Base-by-base conservation (phyloP, 345 rosid genomes). In the Boechera retrofracta region DNA sequence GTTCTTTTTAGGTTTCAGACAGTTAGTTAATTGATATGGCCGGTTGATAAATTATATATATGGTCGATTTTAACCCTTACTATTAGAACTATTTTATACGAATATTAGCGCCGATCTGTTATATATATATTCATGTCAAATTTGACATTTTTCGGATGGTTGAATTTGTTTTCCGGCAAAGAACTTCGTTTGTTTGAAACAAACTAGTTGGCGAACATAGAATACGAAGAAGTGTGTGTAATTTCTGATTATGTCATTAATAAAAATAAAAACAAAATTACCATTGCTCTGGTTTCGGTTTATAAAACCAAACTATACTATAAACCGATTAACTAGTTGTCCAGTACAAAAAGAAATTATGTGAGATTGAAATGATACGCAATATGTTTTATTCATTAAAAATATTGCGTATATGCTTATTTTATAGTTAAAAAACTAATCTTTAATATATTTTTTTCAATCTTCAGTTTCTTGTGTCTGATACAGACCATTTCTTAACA, bases 401-500 rank as follows among this genome's bases (percentile, higher is more conserved):
- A 16, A 4, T 32, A 32, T 7, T 18, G 26, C 7, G 3, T 48
- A 4, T 7, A 5, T 33, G 35, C 6, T 4, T 32, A 5, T 32
- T 33, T 33, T 33, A 33, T 33, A 33, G 8, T 5, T 6, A 33
- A 21, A 21, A 21, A 21, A 1, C 24, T 21, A 21, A 21, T 21
- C 24, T 21, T 21, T 21, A 21, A 21, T 21, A 21, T 21, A 21
- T 21, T 21, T 21, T 21, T 21, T 21, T 21, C 28, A 51, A 53
- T 11, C n/a, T 54, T 62, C 11, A 63, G 0, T 6, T 24, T 63
- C 4, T 65, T n/a, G 69, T 5, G 8, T 31, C 9, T 28, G 39
- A 29, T 18, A 49, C n/a, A 0, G 72, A 68, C 72, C 72, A 68
- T 5, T 36, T 68, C 0, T 18, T 68, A 21, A 68, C 60, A 3